Conservation (phyloP, 768 basidiomycete genomes). For the Tephrocybe rancida region DNA sequence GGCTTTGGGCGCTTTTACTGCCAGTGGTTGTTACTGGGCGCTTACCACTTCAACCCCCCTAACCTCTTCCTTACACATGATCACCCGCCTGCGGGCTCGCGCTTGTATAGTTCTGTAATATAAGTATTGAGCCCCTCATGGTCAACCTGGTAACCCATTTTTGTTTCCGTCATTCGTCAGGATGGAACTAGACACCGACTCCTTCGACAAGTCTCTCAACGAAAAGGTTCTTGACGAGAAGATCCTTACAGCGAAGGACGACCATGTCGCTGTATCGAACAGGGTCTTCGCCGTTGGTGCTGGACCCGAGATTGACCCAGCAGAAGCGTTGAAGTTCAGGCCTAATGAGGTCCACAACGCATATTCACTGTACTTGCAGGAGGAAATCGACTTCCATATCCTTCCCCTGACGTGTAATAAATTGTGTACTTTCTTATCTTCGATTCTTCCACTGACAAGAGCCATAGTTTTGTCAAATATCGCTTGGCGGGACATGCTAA, state of each 20-base stretch:
- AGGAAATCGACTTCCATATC: slow-evolving; percentile 69
- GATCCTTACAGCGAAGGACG: slow-evolving; percentile 29
- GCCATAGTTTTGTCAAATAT: not conserved
- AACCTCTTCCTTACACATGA: not conserved
- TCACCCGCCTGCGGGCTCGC: not conserved
- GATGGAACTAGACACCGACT: not conserved
- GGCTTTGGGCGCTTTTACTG: too few species aligned
- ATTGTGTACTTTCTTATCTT: slow-evolving; percentile 18
- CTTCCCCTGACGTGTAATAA: slow-evolving; percentile 73
- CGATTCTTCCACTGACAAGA: not conserved
- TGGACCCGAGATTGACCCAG: slow-evolving; percentile 48
- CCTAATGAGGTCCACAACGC: not conserved
- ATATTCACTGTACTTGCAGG: slow-evolving; percentile 25
- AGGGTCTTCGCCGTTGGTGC: slow-evolving; percentile 66
- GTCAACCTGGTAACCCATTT: not conserved
- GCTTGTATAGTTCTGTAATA: not conserved
- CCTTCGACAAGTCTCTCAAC: not conserved
- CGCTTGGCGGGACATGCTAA: too few species aligned
- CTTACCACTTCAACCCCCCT: not conserved
- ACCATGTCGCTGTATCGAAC: slow-evolving; percentile 40
- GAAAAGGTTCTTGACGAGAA: slow-evolving; percentile 18
- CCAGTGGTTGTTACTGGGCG: too few species aligned
- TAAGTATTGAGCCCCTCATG: not conserved
- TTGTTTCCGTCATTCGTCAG: not conserved
- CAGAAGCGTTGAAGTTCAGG: slow-evolving; percentile 55